phyloP scores from a whole-genome alignment of 805 yeast genomes.

The Barnettozyma populi region DNA sequence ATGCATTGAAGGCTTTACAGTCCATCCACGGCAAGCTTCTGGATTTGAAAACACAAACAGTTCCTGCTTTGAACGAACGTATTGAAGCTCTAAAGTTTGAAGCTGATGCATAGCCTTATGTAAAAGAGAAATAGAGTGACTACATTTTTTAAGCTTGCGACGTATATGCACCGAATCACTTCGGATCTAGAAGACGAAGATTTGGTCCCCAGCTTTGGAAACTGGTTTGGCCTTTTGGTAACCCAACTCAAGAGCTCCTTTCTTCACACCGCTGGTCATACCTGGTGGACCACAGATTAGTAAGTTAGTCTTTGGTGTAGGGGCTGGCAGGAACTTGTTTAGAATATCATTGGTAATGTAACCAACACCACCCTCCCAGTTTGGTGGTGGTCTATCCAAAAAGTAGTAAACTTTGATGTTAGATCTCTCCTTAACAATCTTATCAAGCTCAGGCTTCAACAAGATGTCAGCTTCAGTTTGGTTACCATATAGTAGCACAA shows the following conservation, averaged over 20 bases:
- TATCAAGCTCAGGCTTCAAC: slow-evolving; percentile 73
- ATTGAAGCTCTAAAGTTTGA: slow-evolving; percentile 40
- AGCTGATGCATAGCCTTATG: slow-evolving; percentile 3
- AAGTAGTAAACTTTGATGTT: slow-evolving; percentile 65
- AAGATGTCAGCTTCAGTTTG: slow-evolving; percentile 76
- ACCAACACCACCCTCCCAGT: slow-evolving; percentile 77
- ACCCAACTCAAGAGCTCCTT: slow-evolving; percentile 68
- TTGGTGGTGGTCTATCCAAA: slow-evolving; percentile 60
- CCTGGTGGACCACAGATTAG: slow-evolving; percentile 94
- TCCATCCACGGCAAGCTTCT: slow-evolving; percentile 77
- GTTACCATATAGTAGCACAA: slow-evolving; percentile 75
- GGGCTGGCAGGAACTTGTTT: slow-evolving; percentile 54
- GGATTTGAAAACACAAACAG: slow-evolving; percentile 34
- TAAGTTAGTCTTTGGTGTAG: slow-evolving; percentile 58
- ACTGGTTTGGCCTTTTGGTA: slow-evolving; percentile 82
- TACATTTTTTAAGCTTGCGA: background rate
- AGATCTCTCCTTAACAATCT: slow-evolving; percentile 49
- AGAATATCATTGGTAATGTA: slow-evolving; percentile 74
- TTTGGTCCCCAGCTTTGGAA: slow-evolving; percentile 84
- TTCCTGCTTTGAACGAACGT: slow-evolving; percentile 34
- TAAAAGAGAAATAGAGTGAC: background rate
- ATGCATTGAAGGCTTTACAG: slow-evolving; percentile 79
- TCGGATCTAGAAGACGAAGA: slow-evolving; percentile 65
- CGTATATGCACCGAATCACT: background rate
- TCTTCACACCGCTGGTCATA: slow-evolving; percentile 81